A percentile compares a stretch with the other conserved stretches of the same genome.
These are phyloP conservation scores for Posidonia oceanica DNA, from an alignment of 116 monocot genomes.

Conservation along the genomic window DNA sequence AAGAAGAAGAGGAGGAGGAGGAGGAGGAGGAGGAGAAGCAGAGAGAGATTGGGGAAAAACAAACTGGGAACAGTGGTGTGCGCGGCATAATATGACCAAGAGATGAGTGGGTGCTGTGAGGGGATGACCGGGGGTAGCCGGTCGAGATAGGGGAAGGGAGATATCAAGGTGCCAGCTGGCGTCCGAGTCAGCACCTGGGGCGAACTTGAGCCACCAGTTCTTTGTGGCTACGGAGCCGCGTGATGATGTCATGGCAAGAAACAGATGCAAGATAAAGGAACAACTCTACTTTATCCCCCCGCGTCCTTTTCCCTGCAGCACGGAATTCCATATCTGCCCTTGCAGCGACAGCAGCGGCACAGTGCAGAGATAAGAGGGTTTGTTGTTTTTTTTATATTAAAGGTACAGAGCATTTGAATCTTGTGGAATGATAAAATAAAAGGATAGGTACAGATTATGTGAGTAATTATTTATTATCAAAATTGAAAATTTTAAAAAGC, in stretches of 20 bases:
- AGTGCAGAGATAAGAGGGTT: too few relatives aligned
- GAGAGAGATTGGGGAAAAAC: neutral
- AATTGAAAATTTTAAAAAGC: too few relatives aligned
- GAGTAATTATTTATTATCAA: too few relatives aligned
- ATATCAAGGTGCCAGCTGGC: conserved; percentile 8
- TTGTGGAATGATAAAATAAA: too few relatives aligned
- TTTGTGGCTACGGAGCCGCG: neutral
- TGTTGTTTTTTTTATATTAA: too few relatives aligned
- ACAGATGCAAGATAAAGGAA: neutral
- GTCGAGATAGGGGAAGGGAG: neutral
- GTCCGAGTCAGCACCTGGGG: neutral
- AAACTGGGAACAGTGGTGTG: neutral
- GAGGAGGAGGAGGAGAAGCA: neutral
- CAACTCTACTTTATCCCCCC: too few relatives aligned
- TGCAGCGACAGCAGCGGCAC: too few relatives aligned
- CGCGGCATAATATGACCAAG: neutral
- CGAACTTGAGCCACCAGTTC: conserved; percentile 1
- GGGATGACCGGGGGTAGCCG: neutral
- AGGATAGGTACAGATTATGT: too few relatives aligned
- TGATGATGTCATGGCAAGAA: neutral
- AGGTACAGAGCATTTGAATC: too few relatives aligned
- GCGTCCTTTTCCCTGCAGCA: too few relatives aligned
- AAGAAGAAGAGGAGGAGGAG: neutral
- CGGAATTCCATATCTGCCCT: too few relatives aligned
- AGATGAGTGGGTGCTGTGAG: neutral